Base-by-base conservation (phyloP, 164 flowering plant species). In the Tetracentron sinense region DNA sequence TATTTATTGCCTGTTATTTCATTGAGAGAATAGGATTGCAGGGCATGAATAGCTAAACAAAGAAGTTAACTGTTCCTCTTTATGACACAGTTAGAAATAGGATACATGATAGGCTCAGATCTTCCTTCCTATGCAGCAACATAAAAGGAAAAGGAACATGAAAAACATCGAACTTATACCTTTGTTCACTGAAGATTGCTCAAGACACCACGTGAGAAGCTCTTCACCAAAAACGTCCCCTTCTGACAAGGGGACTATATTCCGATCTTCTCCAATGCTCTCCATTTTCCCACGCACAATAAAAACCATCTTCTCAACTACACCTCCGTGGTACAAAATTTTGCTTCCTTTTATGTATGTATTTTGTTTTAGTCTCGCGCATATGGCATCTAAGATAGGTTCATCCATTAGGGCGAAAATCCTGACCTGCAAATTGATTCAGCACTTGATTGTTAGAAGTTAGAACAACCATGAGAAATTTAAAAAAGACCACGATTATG, bases 211-310 rank as follows among this genome's bases (percentile, higher is more conserved):
- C 30, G 82, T 77, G 22, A 92, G 89, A 58, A 92, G 96, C 79
- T 89, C 96, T 66, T 88, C 98, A 11, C 98, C 96, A 64, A 88
- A 83, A 48, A 79, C 85, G 75, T 83, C 88, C 51, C 93, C 92
- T 73, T 84, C 96, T 47, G 78, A 71, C 64, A 88, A 75, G 19
- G 77, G 69, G 42, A 69, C 62, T 3, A 14, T 46, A 60, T 54
- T 70, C 29, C 81, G 71, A 75, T 82, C 81, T 62, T 69, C 83
- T 33, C 79, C 85, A 19, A 53, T 63, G 63, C 86, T 83, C 70
- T 75, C 83, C 80, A 84, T 56, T 67, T 82, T 78, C n/a, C 94
- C 94, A 19, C 90, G 75, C 64, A 88, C 94, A 66, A 88, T 79
- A 57, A 88, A 88, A 53, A 81, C 75, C 86, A 88, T 81, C 58